Evolutionary conservation across 1,284 basidiomycete species (phyloP).

Genomic region (Coniferiporia sulphurascens): DNA sequence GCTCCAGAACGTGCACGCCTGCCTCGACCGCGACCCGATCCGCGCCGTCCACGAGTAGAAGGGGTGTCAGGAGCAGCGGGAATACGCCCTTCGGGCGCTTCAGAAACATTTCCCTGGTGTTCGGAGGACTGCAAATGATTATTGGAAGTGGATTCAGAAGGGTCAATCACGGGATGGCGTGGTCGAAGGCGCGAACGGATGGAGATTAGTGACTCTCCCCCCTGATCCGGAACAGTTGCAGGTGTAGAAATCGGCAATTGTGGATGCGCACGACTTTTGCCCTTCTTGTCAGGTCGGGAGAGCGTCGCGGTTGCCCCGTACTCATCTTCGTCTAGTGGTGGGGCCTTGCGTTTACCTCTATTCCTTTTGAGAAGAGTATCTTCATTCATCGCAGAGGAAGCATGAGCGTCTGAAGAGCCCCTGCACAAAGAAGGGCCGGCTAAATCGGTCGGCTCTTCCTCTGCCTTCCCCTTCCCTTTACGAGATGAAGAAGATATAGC

Average conservation of each 20-base stretch:
- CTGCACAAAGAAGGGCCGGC: not conserved
- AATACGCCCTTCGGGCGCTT: not conserved
- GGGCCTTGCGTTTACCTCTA: slow-evolving; percentile 3
- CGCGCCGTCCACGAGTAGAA: not conserved
- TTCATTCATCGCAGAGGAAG: not conserved
- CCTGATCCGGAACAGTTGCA: not conserved
- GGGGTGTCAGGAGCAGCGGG: not conserved
- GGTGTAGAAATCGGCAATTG: not conserved
- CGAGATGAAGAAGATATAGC: not conserved
- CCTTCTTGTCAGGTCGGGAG: not conserved
- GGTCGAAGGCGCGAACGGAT: slow-evolving; percentile 55
- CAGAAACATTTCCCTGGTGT: not conserved
- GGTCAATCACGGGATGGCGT: slow-evolving; percentile 25
- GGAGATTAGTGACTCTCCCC: slow-evolving; percentile 23
- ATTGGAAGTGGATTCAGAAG: not conserved
- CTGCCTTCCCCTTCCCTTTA: not conserved
- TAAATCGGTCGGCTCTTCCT: slow-evolving; percentile 7
- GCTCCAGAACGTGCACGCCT: not conserved
- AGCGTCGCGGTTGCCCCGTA: not conserved
- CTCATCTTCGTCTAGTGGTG: not conserved
- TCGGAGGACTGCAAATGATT: not conserved
- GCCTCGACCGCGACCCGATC: slow-evolving; percentile 1
- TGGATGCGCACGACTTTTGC: not conserved
- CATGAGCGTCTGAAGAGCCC: not conserved
- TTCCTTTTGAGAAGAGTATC: not conserved